phyloP scores from a whole-genome alignment of 306 rosid species.

The Sphenostylis stenocarpa region DNA sequence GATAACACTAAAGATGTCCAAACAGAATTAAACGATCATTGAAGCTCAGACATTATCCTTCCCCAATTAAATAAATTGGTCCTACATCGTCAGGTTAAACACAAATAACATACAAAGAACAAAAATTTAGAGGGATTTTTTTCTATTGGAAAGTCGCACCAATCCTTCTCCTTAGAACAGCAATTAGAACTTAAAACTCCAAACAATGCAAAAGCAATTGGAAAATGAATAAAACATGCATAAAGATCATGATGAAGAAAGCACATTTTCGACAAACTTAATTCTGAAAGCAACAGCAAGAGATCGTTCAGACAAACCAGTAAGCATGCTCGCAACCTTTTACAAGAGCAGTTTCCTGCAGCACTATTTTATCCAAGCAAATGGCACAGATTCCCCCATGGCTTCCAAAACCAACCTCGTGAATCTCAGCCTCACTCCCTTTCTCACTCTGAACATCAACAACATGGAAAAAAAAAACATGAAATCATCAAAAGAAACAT shows the following conservation, averaged over 20 bases:
- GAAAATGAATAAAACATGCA: not conserved
- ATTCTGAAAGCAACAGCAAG: not conserved
- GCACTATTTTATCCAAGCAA: constrained; percentile 67
- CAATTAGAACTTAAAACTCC: not conserved
- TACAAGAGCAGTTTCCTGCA: constrained; percentile 81
- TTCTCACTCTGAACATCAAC: constrained; percentile 47
- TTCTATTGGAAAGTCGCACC: not conserved
- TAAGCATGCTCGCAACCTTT: constrained; percentile 99
- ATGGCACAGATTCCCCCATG: constrained; percentile 77
- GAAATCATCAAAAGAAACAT: not conserved
- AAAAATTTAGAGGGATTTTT: not conserved
- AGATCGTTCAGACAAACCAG: constrained; percentile 65
- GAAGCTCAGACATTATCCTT: not conserved
- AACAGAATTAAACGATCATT: not conserved
- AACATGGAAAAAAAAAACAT: not conserved
- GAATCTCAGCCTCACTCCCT: constrained; percentile 41
- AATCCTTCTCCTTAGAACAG: not conserved
- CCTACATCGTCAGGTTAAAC: not conserved
- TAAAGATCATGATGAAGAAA: constrained; percentile 5
- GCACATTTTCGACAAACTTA: not conserved
- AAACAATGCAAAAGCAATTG: constrained; percentile 21
- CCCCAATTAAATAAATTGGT: not conserved
- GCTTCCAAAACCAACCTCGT: constrained; percentile 43
- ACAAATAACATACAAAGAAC: not conserved
- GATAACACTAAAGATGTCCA: not conserved